A percentile compares a stretch with the other conserved stretches of the same genome.
Conservation (phyloP, 1,139 yeast genomes). For the Suhomyces panamericanus region DNA sequence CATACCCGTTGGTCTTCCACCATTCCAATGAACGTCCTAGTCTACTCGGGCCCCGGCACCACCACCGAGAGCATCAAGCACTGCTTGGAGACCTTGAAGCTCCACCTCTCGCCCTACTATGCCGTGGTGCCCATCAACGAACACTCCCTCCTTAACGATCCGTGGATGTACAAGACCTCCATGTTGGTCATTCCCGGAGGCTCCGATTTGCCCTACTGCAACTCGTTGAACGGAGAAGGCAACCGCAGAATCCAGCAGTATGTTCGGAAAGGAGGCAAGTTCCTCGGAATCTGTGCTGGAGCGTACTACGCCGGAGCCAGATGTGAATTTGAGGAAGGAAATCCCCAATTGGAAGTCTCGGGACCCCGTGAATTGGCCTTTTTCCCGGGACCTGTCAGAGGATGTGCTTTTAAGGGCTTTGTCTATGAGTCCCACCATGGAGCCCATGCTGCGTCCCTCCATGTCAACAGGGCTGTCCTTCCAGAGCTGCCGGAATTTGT, state of each 20-base stretch:
- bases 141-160: slow-evolving; percentile 66
- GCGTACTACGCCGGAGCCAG: slow-evolving; percentile 78
- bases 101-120: slow-evolving; percentile 81
- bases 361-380: slow-evolving; percentile 81
- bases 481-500: slow-evolving; percentile 25
- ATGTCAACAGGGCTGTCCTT: slow-evolving; percentile 33
- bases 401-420: slow-evolving; percentile 81
- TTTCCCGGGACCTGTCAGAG: slow-evolving; percentile 80
- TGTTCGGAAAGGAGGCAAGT: slow-evolving; percentile 78
- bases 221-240: slow-evolving; percentile 67
- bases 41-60: slow-evolving; percentile 84
- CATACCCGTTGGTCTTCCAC: neutral
- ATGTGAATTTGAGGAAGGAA: slow-evolving; percentile 83
- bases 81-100: slow-evolving; percentile 71
- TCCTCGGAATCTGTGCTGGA: slow-evolving; percentile 94
- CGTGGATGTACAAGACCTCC: slow-evolving; percentile 83
- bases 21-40: slow-evolving; percentile 67
- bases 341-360: slow-evolving; percentile 68
- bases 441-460: slow-evolving; percentile 57
- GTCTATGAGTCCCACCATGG: slow-evolving; percentile 75
- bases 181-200: slow-evolving; percentile 93
- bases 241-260: slow-evolving; percentile 59
- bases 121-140: slow-evolving; percentile 78
- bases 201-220: slow-evolving; percentile 86
- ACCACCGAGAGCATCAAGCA: slow-evolving; percentile 85